A percentile compares a stretch with the other conserved stretches of the same genome.
These are phyloP conservation scores for Somion occarium DNA, from an alignment of 1,284 basidiomycete species.

Conservation along the genomic window DNA sequence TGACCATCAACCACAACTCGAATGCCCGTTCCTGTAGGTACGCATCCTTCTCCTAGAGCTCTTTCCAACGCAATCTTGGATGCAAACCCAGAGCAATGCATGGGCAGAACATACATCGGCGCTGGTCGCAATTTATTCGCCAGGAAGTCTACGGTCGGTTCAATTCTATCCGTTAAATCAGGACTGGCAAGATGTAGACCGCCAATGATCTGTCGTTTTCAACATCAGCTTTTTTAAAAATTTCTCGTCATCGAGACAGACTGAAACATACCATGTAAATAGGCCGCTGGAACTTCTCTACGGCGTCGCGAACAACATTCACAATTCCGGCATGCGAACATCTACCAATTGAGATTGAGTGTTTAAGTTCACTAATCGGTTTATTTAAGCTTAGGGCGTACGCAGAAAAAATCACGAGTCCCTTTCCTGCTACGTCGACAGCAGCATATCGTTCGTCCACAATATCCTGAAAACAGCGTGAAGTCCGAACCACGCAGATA, in stretches of 20 bases:
- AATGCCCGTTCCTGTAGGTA: slow-evolving; percentile 72
- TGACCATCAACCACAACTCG: slow-evolving; percentile 50
- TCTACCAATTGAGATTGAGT: slow-evolving; percentile 28
- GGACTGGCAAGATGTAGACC: slow-evolving; percentile 75
- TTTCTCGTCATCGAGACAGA: too few relatives aligned
- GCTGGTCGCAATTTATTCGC: slow-evolving; percentile 52
- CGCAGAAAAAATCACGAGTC: slow-evolving; percentile 79
- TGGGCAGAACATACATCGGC: slow-evolving; percentile 70
- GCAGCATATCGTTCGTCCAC: slow-evolving; percentile 79
- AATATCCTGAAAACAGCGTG: too few relatives aligned
- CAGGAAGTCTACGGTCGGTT: slow-evolving; percentile 68
- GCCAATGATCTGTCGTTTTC: slow-evolving; percentile 65
- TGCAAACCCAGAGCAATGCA: slow-evolving; percentile 80
- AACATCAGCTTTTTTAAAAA: background rate
- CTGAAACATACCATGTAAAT: slow-evolving; percentile 65
- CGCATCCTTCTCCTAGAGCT: slow-evolving; percentile 68
- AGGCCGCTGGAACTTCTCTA: slow-evolving; percentile 56
- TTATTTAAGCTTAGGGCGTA: slow-evolving; percentile 31
- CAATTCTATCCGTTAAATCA: slow-evolving; percentile 57
- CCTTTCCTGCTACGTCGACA: slow-evolving; percentile 74
- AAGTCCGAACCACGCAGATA: slow-evolving; percentile 1
- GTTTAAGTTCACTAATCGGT: background rate
- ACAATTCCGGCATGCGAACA: slow-evolving; percentile 84
- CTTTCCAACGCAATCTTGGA: slow-evolving; percentile 63
- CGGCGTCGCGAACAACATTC: slow-evolving; percentile 71